Evolutionary conservation across 495 filamentous ascomycete species (phyloP).

Genomic region (Neurospora hispaniola): DNA sequence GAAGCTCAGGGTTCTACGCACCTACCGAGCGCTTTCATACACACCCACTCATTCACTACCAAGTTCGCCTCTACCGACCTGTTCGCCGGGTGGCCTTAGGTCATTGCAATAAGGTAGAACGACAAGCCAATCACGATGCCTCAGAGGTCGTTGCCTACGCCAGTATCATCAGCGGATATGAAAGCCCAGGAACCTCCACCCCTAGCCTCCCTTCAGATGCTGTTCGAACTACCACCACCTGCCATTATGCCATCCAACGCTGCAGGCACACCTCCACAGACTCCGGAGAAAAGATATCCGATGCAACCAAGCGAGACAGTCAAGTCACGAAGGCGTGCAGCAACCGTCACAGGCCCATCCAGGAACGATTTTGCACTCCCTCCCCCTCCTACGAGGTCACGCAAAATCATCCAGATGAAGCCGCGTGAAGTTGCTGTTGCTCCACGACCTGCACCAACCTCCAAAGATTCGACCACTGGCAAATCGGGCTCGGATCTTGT

Average conservation of each 20-base stretch:
- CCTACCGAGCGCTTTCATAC: neutral
- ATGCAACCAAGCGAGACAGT: constrained; percentile 43
- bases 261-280: constrained; percentile 26
- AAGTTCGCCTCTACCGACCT: neutral
- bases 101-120: neutral
- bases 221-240: constrained; percentile 77
- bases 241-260: constrained; percentile 42
- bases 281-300: constrained; percentile 46
- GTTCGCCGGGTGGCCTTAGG: neutral
- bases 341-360: constrained; percentile 37
- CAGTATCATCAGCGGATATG: constrained; percentile 75
- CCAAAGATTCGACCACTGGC: constrained; percentile 4
- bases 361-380: constrained; percentile 66
- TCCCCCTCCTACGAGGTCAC: constrained; percentile 80
- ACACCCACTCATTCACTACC: neutral
- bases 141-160: constrained; percentile 62
- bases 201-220: constrained; percentile 32
- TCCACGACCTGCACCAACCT: constrained; percentile 7
- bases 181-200: constrained; percentile 63
- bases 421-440: constrained; percentile 38
- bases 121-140: constrained; percentile 46
- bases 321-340: constrained; percentile 47
- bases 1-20: neutral
- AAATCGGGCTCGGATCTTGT: neutral
- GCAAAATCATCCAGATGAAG: constrained; percentile 99